Base-by-base conservation (phyloP, 768 basidiomycete species). In the button mushroom (Agaricus bisporus) region DNA sequence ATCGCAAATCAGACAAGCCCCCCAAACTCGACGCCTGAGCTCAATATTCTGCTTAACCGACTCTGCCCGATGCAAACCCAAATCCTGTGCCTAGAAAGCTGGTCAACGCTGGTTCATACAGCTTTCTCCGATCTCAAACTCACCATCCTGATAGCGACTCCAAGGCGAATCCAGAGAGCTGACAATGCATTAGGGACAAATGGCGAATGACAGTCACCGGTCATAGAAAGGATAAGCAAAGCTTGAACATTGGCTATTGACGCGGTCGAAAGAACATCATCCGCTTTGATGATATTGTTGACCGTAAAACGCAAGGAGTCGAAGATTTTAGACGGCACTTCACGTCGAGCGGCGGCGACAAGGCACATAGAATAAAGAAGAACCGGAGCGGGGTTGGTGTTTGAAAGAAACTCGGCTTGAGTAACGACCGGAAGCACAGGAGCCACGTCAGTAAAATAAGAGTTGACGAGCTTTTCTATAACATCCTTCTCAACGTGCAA, bases 351-450 rank as follows among this genome's bases (percentile, higher is more conserved):
- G 14, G 91, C 89, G 17, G 95, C 91, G 39, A 98, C 85, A 28
- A 93, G 85, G 68, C 94, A 98, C 70, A 98, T 94, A 36, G 91
- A 86, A 68, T 98, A 98, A 18, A 98, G 78, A 54, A 98, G 70
- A 20, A 99, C 76, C 4, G 88, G 84, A 2, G 92, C 81, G 0
- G 86, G 88, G 12, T 82, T 83, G 18, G 81, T 77, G 47, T 67
- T 81, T 36, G 85, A 78, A 57, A 97, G 73, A 63, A 99, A 98
- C 65, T 99, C 95, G 22, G 81, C 78, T 63, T 88, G 82, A 15
- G 91, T 90, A 55, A 98, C 81, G 59, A 99, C 76, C 10, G 97
- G 95, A 54, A 98, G 80, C 39, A 91, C 73, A n/a, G 90, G 91
- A 1, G 90, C 83, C 43, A 95, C 77, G n/a, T 94, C 85, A 18